These are phyloP conservation scores for Aspergillus niger DNA, from an alignment of 2,329 filamentous ascomycete genomes.

Conservation along the genomic window DNA sequence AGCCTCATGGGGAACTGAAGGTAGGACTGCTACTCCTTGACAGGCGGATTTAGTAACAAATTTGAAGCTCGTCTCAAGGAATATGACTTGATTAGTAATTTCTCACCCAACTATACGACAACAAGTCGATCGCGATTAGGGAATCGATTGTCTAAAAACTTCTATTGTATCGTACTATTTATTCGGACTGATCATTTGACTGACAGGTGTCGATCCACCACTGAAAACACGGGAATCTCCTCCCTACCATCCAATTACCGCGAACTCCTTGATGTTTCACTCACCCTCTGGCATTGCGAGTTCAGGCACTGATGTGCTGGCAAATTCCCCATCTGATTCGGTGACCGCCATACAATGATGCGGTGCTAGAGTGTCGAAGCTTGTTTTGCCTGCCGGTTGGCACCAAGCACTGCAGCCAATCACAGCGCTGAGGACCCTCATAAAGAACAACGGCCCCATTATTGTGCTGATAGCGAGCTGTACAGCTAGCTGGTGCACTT, in stretches of 20 bases:
- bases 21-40: no score
- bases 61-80: no score
- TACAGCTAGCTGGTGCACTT: neutral
- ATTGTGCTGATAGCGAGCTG: neutral
- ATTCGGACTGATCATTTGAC: neutral
- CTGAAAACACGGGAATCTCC: neutral
- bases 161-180: neutral
- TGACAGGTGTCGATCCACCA: neutral
- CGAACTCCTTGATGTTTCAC: neutral
- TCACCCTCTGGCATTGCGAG: neutral
- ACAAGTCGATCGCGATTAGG: neutral
- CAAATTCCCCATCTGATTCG: neutral
- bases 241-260: neutral
- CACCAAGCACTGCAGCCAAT: constrained; percentile 3
- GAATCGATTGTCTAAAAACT: neutral
- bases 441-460: neutral
- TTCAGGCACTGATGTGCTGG: neutral
- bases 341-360: constrained; percentile 2
- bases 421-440: neutral
- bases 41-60: no score
- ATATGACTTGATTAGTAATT: no score
- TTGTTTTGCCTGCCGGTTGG: constrained; percentile 7
- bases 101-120: no score
- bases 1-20: no score
- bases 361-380: neutral